A percentile compares a stretch with the other conserved stretches of the same genome.
phyloP scores from a whole-genome alignment of 345 rosid genomes.

The Citrus glauca region DNA sequence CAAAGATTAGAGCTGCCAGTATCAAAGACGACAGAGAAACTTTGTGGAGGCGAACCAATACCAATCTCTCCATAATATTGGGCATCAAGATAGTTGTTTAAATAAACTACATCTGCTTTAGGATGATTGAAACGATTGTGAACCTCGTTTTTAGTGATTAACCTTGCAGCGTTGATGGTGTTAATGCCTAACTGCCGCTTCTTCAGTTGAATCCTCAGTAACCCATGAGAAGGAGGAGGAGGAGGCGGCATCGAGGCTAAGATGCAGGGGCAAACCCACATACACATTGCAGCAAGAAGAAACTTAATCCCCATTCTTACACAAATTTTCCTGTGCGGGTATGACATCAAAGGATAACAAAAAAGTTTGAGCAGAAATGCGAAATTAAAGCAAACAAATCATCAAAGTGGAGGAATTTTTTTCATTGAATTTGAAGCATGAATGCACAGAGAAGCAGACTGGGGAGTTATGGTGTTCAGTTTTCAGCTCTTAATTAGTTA shows the following conservation, averaged over 20 bases:
- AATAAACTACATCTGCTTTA: constrained; percentile 29
- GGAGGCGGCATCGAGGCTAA: constrained; percentile 7
- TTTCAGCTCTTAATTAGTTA: too few species aligned
- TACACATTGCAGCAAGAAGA: constrained; percentile 22
- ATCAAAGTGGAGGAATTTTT: too few species aligned
- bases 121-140: not conserved
- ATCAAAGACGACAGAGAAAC: constrained; percentile 50
- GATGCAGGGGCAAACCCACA: constrained; percentile 30
- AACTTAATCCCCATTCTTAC: constrained; percentile 26
- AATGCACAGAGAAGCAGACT: too few species aligned
- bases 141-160: constrained; percentile 12
- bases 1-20: constrained; percentile 63
- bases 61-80: constrained; percentile 71
- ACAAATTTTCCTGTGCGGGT: not conserved
- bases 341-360: not conserved
- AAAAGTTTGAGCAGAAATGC: not conserved
- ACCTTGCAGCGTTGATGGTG: constrained; percentile 28
- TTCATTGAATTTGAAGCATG: too few species aligned
- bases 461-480: too few species aligned
- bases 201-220: constrained; percentile 38
- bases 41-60: constrained; percentile 60
- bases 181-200: constrained; percentile 31
- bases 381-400: not conserved
- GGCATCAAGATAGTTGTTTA: constrained; percentile 49
- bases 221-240: constrained; percentile 23